These are phyloP conservation scores for Allium sativum DNA, from an alignment of 106 monocot genomes.

Conservation along the genomic window DNA sequence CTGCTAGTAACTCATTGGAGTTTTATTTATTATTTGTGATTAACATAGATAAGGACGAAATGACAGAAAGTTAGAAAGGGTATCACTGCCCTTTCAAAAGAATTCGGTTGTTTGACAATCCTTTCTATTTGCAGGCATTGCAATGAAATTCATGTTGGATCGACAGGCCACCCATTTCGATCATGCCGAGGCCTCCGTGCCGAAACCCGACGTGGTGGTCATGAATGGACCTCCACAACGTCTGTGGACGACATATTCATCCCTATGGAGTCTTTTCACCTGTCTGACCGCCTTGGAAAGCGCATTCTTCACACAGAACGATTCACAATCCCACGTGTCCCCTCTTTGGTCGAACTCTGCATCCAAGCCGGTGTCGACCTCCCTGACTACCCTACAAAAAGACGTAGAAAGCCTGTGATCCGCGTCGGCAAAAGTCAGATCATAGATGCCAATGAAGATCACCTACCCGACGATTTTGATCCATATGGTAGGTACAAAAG, in stretches of 20 bases:
- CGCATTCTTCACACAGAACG: slow-evolving; percentile 80
- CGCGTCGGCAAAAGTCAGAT: slow-evolving; percentile 52
- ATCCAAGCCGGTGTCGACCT: slow-evolving; percentile 95
- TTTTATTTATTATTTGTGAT: too few species aligned
- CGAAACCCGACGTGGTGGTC: slow-evolving; percentile 48
- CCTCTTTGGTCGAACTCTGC: slow-evolving; percentile 80
- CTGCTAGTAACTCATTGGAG: too few species aligned
- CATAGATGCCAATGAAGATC: slow-evolving; percentile 89
- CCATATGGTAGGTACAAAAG: slow-evolving; percentile 30
- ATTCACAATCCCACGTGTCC: slow-evolving; percentile 58
- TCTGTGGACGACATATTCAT: slow-evolving; percentile 60
- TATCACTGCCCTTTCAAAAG: too few species aligned
- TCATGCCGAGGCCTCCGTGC: slow-evolving; percentile 63
- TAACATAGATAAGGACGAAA: too few species aligned
- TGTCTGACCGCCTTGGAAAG: slow-evolving; percentile 69
- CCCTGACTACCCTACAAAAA: slow-evolving; percentile 66
- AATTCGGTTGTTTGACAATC: neutral
- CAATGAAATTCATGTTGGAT: slow-evolving; percentile 85
- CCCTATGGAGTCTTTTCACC: slow-evolving; percentile 63
- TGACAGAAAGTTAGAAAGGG: too few species aligned
- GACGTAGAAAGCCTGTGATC: slow-evolving; percentile 81
- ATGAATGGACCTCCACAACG: slow-evolving; percentile 70
- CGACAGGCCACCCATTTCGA: slow-evolving; percentile 65
- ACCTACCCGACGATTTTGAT: slow-evolving; percentile 50
- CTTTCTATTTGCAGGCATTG: slow-evolving; percentile 44